Percentiles rank a stretch among this genome's conserved stretches.
Evolutionary conservation across 805 yeast species (phyloP).

Genomic region (Torulaspora microellipsoides): DNA sequence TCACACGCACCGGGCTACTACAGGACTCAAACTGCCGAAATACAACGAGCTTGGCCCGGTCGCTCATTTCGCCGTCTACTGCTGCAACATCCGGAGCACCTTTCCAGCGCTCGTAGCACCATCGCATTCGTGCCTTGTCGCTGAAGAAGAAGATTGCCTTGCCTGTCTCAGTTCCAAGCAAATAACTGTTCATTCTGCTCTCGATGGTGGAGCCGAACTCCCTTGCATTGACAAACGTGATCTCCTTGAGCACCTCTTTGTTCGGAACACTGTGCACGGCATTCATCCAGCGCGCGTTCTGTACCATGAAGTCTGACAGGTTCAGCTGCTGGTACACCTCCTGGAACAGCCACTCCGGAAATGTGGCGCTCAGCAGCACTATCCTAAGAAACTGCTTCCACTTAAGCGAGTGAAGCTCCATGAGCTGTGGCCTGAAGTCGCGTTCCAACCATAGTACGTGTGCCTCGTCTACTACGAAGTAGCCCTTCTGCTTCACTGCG

Average conservation of each 20-base stretch:
- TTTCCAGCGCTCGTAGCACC: neutral
- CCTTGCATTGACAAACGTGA: neutral
- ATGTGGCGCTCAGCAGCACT: neutral
- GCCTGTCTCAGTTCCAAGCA: neutral
- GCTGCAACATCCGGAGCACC: neutral
- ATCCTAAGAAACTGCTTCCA: neutral
- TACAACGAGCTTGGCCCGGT: neutral
- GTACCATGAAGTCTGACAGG: neutral
- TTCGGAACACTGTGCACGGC: neutral
- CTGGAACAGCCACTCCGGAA: neutral
- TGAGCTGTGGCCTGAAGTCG: neutral
- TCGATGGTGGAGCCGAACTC: neutral
- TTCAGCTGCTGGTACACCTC: neutral
- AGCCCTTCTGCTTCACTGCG: neutral
- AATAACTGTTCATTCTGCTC: neutral
- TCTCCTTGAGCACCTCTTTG: neutral
- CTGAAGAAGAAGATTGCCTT: neutral
- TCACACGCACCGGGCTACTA: neutral
- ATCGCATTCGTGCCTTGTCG: neutral
- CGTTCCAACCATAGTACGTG: neutral
- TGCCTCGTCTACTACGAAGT: constrained; percentile 1
- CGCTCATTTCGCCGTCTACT: neutral
- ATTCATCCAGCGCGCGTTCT: neutral
- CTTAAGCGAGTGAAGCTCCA: neutral
- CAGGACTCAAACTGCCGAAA: constrained; percentile 1